Base-by-base conservation (phyloP, 108 stramenopile species). In the Nitzschia sp. region DNA sequence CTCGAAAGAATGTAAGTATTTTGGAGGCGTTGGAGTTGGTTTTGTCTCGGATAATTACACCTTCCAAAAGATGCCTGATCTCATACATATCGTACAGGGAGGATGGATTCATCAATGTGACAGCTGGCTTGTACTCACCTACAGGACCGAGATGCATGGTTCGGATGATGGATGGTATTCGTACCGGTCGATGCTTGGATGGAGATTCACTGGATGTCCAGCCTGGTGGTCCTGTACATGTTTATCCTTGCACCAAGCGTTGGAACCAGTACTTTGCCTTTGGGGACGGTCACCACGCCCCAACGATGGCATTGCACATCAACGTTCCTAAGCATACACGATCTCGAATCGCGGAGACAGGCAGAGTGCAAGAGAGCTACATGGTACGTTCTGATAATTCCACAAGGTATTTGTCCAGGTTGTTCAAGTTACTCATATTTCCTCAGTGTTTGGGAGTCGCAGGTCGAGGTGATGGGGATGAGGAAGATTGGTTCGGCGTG, bases 261-360 rank as follows among this genome's bases (percentile, higher is more conserved):
- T 95, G 94, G 94, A 69, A 86, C 78, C 94, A 95, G 68, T 87
- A 86, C 63, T 60, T 90, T 37, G 88, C 89, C 1, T 91, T 95
- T 79, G 94, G 94, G 42, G 79, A 91, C 68, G 93, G 93, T 7
- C 53, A 57, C 37, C 60, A 77, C 34, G 79, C 82, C 51, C 93
- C 93, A 10, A 55, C 55, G 21, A 83, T 83, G 20, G 75, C 56
- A 54, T 67, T 94, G 10, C 89, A 90, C 71, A 78, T 76, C 9
- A 78, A 81, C 9, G 70, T 90, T 59, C 93, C 93, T 40, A 41
- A 50, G 29, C 80, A 86, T 34, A 86, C 86, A 21, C 69, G 82
- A 26, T 50, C 68, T 10, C 65, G 73, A n/a, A 76, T 81, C 48
- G 60, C 60, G n/a, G 51, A 67, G 14, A 71, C 73, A 11, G 78